Base-by-base conservation (phyloP, 352 stramenopile genomes). In the Globisporangium parvum region DNA sequence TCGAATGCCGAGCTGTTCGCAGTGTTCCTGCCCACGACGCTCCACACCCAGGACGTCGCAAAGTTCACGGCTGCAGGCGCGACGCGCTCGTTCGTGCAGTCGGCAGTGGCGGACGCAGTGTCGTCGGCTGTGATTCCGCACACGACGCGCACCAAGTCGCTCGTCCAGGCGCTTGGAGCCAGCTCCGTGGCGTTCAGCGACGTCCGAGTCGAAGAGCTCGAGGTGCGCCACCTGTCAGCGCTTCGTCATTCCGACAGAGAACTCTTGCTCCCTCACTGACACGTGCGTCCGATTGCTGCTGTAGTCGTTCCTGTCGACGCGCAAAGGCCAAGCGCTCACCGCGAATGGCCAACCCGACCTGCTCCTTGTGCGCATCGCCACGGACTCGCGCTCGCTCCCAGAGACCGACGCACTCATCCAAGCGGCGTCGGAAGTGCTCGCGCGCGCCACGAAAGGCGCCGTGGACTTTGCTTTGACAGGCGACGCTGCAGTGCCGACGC, bases 121-220 rank as follows among this genome's bases (percentile, higher is more conserved):
- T 91, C 80, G 40, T 88, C 80, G 5, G 71, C 89, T 28, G 74
- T 87, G n/a, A 65, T 88, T 44, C 75, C 80, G 8, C 81, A 91
- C 55, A 91, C 83, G 45, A 91, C 68, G 12, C 83, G 83, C 33
- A 50, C 66, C 12, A 62, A 70, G 35, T 64, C 75, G 44, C 67
- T 88, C 48, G 55, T 40, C 15, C 40, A 45, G 14, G 57, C 52
- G 18, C 66, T 74, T 17, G 21, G 48, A 10, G 45, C 8, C 18
- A 24, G 18, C 15, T 24, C 42, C 24, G 47, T 59, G 0, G 40
- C 58, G 8, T 60, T 54, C 18, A 59, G 60, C 8, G 58, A 59
- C 4, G 55, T 70, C 1, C 46, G 53, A 10, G 53, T 73, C 35
- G 63, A 75, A 18, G 51, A 66, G 33, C 51, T 63, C 26, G 57